A percentile compares a stretch with the other conserved stretches of the same genome.
Evolutionary conservation across 1,139 yeast genomes (phyloP).

Genomic region (Protomyces lactucae-debilis): DNA sequence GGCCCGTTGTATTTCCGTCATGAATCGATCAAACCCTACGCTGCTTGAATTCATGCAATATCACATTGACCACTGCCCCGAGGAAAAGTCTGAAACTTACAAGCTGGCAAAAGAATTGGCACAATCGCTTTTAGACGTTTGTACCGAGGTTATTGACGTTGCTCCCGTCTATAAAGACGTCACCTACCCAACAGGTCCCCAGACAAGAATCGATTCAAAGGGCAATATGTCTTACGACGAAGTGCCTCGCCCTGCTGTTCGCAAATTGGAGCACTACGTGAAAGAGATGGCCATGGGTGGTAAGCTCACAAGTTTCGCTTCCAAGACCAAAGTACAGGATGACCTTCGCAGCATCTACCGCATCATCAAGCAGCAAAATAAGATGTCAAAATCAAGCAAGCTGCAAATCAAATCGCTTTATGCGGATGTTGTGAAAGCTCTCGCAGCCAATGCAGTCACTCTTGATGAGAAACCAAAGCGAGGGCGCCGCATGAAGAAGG

Average conservation of each 20-base stretch:
- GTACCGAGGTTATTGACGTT: constrained; percentile 74
- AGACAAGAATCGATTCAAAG: constrained; percentile 78
- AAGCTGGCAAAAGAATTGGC: constrained; percentile 85
- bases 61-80: constrained; percentile 89
- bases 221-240: constrained; percentile 84
- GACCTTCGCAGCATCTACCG: constrained; percentile 81
- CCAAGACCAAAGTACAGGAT: constrained; percentile 53
- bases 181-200: constrained; percentile 89
- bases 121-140: constrained; percentile 88
- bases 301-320: constrained; percentile 68
- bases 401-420: constrained; percentile 76
- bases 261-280: constrained; percentile 93
- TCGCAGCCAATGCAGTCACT: constrained; percentile 41
- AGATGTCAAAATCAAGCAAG: constrained; percentile 54
- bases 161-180: constrained; percentile 96
- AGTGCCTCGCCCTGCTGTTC: constrained; percentile 79
- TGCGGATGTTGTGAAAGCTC: constrained; percentile 68
- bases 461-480: constrained; percentile 23
- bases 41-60: constrained; percentile 95
- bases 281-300: constrained; percentile 97
- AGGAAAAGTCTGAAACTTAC: constrained; percentile 80
- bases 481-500: constrained; percentile 20
- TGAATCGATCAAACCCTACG: constrained; percentile 95
- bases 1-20: constrained; percentile 90
- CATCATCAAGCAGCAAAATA: constrained; percentile 54